phyloP scores from a whole-genome alignment of 805 yeast species.

The Priceomyces haplophilus region DNA sequence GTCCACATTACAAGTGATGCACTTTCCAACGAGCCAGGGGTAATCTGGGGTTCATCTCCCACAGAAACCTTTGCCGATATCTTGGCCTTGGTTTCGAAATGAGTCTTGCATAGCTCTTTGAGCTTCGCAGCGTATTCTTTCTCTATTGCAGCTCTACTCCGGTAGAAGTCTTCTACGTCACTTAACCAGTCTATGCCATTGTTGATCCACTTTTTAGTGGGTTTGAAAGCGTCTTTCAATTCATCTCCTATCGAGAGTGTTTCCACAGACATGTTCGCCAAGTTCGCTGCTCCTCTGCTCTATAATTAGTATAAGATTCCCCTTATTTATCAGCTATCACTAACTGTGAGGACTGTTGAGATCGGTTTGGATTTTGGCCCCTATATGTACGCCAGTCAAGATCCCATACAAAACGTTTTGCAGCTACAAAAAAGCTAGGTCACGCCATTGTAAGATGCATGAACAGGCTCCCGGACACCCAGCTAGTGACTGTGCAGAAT shows the following conservation, averaged over 20 bases:
- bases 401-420: neutral
- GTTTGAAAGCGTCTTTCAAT: conserved; percentile 74
- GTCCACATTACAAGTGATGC: conserved; percentile 90
- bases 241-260: conserved; percentile 60
- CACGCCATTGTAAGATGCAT: no score
- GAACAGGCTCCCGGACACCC: no score
- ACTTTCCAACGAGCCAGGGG: conserved; percentile 92
- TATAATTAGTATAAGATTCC: neutral
- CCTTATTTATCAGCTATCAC: neutral
- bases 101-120: conserved; percentile 60
- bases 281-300: neutral
- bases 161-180: conserved; percentile 80
- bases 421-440: neutral
- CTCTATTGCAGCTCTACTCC: conserved; percentile 78
- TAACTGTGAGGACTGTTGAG: neutral
- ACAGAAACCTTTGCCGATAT: conserved; percentile 68
- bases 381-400: neutral
- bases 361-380: neutral
- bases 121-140: conserved; percentile 75
- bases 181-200: conserved; percentile 70
- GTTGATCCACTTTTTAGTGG: conserved; percentile 74
- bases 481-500: no score
- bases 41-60: conserved; percentile 84
- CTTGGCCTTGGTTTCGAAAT: conserved; percentile 73
- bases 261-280: conserved; percentile 17